phyloP scores from a whole-genome alignment of 768 basidiomycete genomes.

The Gyrodon lividus region DNA sequence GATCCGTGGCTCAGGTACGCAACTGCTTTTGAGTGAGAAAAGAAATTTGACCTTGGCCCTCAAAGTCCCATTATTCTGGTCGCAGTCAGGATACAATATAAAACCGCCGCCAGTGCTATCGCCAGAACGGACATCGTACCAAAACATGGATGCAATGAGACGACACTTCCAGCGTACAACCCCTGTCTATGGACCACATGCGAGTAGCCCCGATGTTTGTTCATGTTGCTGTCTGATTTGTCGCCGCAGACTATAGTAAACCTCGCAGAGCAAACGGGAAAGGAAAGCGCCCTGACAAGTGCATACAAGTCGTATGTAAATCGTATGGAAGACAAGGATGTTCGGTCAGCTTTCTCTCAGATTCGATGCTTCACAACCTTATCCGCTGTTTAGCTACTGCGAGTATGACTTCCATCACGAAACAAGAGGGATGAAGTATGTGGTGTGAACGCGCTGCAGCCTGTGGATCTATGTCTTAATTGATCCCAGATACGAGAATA shows the following conservation, averaged over 20 bases:
- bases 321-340: constrained; percentile 53
- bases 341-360: constrained; percentile 43
- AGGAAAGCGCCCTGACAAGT: constrained; percentile 75
- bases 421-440: constrained; percentile 92
- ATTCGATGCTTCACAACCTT: not conserved
- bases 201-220: constrained; percentile 32
- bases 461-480: constrained; percentile 1
- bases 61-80: constrained; percentile 91
- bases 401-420: constrained; percentile 94
- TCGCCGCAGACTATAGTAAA: constrained; percentile 71
- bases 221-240: constrained; percentile 5
- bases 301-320: constrained; percentile 73
- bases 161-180: constrained; percentile 71
- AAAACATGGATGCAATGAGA: constrained; percentile 67
- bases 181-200: constrained; percentile 76
- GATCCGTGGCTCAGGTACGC: constrained; percentile 82
- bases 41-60: constrained; percentile 9
- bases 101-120: constrained; percentile 85
- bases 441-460: constrained; percentile 9
- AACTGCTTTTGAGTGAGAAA: not conserved
- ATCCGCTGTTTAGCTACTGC: constrained; percentile 49
- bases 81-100: constrained; percentile 79
- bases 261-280: constrained; percentile 88
- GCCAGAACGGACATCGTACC: constrained; percentile 67
- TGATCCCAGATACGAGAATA: constrained; percentile 76